phyloP scores from a whole-genome alignment of 805 yeast genomes.

The Tetrapisispora iriomotensis region DNA sequence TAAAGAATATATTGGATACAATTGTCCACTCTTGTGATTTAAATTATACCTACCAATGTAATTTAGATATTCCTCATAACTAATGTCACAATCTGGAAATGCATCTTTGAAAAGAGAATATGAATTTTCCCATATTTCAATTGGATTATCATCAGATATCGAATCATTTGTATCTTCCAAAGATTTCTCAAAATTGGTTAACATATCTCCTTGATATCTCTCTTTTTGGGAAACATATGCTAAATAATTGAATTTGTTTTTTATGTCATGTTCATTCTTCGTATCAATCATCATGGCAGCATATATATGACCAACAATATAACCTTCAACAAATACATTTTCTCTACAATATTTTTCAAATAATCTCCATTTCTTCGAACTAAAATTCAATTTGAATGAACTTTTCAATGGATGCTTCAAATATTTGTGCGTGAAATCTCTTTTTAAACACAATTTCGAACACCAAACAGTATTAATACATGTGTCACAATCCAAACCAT shows the following conservation, averaged over 20 bases:
- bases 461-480: constrained; percentile 64
- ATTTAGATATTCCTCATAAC: constrained; percentile 46
- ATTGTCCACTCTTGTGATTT: constrained; percentile 56
- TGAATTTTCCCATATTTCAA: constrained; percentile 48
- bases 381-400: constrained; percentile 30
- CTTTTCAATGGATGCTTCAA: constrained; percentile 36
- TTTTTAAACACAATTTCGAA: constrained; percentile 46
- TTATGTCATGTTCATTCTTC: constrained; percentile 7
- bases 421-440: constrained; percentile 42
- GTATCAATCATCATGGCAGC: constrained; percentile 31
- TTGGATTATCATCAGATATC: constrained; percentile 8
- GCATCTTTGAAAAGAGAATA: constrained; percentile 39
- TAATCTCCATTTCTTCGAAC: constrained; percentile 40
- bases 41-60: constrained; percentile 67
- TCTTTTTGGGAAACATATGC: constrained; percentile 61
- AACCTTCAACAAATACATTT: constrained; percentile 60
- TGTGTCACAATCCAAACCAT: constrained; percentile 54
- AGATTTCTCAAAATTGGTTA: constrained; percentile 34
- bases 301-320: constrained; percentile 49
- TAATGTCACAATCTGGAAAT: constrained; percentile 32
- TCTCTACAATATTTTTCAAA: constrained; percentile 54
- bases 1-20: constrained; percentile 56
- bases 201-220: constrained; percentile 49
- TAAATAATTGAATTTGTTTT: constrained; percentile 45
- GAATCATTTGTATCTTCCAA: constrained; percentile 29